Base-by-base conservation (phyloP, 202 grass and related monocot species). In the Brachypodium distachyon region DNA sequence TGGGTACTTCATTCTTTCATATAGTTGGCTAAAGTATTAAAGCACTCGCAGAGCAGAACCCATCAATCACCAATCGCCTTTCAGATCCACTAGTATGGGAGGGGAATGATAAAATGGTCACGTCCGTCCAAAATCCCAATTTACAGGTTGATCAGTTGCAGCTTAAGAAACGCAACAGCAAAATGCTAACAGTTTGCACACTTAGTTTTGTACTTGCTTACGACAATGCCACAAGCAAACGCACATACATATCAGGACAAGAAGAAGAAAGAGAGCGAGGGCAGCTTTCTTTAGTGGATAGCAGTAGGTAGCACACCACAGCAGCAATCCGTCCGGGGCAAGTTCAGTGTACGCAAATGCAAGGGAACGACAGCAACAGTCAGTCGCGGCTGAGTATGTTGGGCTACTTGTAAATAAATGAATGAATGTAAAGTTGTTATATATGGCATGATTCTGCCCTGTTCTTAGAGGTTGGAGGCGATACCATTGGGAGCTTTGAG, bases 141-240 rank as follows among this genome's bases (percentile, higher is more conserved):
- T 52, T 25, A 16, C 9, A 46, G 8, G 11, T 65, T 27, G 51
- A 7, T 42, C 18, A 1, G 36, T 47, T 67, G 59, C 48, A 73
- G 14, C 12, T 52, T 31, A 26, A 61, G 36, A 26, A 16, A 48
- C 76, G 77, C 12, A 5, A 49, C 29, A 49, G 57, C 72, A 27
- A 33, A 49, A n/a, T 67, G 22, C 25, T 31, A 26, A 6, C 42
- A 29, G 23, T 17, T 67, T 6, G 26, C 64, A 29, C 64, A 27
- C 13, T 67, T 17, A 1, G 40, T 16, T 44, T 52, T 41, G 38
- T 34, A 16, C 9, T n/a, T 56, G 59, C 32, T 44, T 23, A 78
- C 32, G 85, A 83, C 80, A 43, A 9, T 26, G 34, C 60, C 51
- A 54, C 26, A 69, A 55, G 38, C 61, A 75, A 55, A 83, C 75